Evolutionary conservation across 768 basidiomycete species (phyloP).

Genomic region (Tubosaeta brunneosetosa): DNA sequence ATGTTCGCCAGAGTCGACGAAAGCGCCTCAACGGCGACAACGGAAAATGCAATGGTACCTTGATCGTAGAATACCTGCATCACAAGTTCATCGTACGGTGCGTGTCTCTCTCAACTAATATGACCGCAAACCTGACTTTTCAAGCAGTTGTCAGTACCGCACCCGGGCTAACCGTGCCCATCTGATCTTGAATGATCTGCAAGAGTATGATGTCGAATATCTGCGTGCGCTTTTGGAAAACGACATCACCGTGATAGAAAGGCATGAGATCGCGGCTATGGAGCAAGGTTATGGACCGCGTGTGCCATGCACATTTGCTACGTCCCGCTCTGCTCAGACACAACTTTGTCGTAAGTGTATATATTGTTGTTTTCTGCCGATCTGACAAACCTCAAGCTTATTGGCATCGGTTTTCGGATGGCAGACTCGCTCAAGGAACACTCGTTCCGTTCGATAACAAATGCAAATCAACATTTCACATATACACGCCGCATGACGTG

Average conservation of each 20-base stretch:
- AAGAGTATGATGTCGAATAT: slow-evolving; percentile 3
- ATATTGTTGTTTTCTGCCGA: too few relatives aligned
- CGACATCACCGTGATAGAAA: background rate
- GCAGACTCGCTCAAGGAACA: too few relatives aligned
- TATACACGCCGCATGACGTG: too few relatives aligned
- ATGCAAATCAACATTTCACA: too few relatives aligned
- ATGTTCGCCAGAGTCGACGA: background rate
- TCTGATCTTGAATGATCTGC: slow-evolving; percentile 1
- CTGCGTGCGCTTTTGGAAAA: background rate
- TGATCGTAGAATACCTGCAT: too few relatives aligned
- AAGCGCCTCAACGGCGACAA: background rate
- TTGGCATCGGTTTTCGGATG: too few relatives aligned
- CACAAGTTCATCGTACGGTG: too few relatives aligned
- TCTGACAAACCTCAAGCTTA: too few relatives aligned
- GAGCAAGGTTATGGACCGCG: background rate
- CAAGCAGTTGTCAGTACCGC: background rate
- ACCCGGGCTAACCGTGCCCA: background rate
- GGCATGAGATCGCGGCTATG: background rate
- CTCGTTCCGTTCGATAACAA: too few relatives aligned
- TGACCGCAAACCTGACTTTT: too few relatives aligned
- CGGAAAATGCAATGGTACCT: background rate
- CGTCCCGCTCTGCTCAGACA: background rate
- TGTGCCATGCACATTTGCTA: background rate
- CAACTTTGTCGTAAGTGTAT: background rate
- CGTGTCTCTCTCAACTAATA: too few relatives aligned